Conservation (phyloP, 805 yeast genomes). For the Kuraishia borneana region DNA sequence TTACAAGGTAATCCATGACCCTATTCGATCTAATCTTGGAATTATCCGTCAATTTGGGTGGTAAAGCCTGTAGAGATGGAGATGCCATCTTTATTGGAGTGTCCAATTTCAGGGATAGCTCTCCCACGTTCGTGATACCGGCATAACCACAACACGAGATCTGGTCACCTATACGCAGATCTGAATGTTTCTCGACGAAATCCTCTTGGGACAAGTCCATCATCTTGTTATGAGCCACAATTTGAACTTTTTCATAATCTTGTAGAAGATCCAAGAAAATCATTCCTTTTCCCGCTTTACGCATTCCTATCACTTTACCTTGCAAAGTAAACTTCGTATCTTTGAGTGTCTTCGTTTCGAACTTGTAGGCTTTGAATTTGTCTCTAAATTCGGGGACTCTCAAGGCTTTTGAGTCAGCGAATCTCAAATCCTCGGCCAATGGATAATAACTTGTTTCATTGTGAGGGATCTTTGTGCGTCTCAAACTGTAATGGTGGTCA, state of each 20-base stretch:
- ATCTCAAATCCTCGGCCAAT: slow-evolving; percentile 5
- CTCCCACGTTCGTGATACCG: slow-evolving; percentile 68
- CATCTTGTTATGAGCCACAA: slow-evolving; percentile 45
- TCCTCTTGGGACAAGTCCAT: slow-evolving; percentile 28
- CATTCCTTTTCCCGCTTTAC: slow-evolving; percentile 62
- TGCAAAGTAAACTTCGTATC: slow-evolving; percentile 22
- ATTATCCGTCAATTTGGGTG: slow-evolving; percentile 47
- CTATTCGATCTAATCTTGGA: slow-evolving; percentile 53
- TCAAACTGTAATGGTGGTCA: slow-evolving; percentile 1
- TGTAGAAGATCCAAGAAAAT: slow-evolving; percentile 59
- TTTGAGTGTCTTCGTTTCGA: slow-evolving; percentile 10
- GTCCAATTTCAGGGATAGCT: slow-evolving; percentile 55
- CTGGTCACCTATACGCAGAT: slow-evolving; percentile 62
- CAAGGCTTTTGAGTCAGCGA: slow-evolving; percentile 6
- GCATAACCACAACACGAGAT: slow-evolving; percentile 60
- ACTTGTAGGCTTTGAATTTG: slow-evolving; percentile 14
- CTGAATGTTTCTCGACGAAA: slow-evolving; percentile 26
- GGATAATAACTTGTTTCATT: slow-evolving; percentile 13
- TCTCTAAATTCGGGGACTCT: slow-evolving; percentile 29
- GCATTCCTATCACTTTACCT: slow-evolving; percentile 48
- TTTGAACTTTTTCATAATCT: slow-evolving; percentile 47
- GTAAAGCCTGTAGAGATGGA: slow-evolving; percentile 63
- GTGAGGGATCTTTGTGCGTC: slow-evolving; percentile 11
- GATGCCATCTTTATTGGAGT: slow-evolving; percentile 41
- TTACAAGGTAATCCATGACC: slow-evolving; percentile 64